Conservation (phyloP, 2,329 filamentous ascomycete species). For the Fusarium veterinarium region DNA sequence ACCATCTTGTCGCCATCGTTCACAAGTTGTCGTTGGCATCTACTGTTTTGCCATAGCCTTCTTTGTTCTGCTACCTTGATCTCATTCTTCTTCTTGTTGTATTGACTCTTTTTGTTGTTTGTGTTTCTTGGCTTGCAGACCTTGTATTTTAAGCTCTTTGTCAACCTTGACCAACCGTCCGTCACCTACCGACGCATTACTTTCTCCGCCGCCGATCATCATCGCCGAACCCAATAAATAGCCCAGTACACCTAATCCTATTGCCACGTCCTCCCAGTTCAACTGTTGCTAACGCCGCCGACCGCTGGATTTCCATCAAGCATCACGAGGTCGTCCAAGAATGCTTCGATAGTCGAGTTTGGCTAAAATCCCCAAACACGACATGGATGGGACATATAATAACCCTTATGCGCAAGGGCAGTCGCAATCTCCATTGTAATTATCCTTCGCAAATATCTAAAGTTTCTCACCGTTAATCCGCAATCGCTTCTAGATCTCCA, state of each 20-base stretch:
- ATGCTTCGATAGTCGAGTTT: constrained; percentile 39
- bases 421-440: constrained; percentile 46
- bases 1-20: constrained; percentile 25
- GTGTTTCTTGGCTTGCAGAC: constrained; percentile 11
- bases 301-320: neutral
- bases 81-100: constrained; percentile 16
- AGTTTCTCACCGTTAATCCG: constrained; percentile 21
- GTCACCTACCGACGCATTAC: constrained; percentile 14
- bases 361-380: constrained; percentile 25
- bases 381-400: constrained; percentile 48
- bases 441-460: neutral
- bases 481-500: constrained; percentile 42
- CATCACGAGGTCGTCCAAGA: constrained; percentile 28
- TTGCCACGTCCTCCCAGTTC: constrained; percentile 7
- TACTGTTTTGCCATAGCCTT: constrained; percentile 8
- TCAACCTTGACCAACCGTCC: constrained; percentile 20
- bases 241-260: constrained; percentile 19
- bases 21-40: constrained; percentile 10
- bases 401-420: constrained; percentile 46
- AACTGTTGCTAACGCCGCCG: constrained; percentile 14
- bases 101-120: constrained; percentile 5
- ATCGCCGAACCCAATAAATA: constrained; percentile 31
- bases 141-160: constrained; percentile 31
- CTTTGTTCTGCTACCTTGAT: constrained; percentile 24
- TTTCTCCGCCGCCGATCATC: constrained; percentile 22